Evolutionary conservation across 176 grass and related monocot genomes (phyloP).

Genomic region (bread wheat (Triticum aestivum)): DNA sequence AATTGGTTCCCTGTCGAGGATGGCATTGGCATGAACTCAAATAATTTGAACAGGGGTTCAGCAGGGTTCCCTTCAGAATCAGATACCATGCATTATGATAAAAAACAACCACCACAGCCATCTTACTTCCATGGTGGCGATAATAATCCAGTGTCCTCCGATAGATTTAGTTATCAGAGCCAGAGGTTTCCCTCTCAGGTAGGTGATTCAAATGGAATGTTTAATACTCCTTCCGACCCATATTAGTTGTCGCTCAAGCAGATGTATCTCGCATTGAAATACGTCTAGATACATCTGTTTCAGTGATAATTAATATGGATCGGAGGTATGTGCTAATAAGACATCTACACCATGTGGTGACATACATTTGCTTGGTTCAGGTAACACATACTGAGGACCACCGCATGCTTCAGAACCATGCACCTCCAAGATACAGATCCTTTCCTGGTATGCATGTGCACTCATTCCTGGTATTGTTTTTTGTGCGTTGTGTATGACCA

Average conservation of each 20-base stretch:
- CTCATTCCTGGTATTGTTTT: background rate
- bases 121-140: slow-evolving; percentile 59
- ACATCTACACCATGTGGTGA: slow-evolving; percentile 4
- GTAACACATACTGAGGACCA: slow-evolving; percentile 52
- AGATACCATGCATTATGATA: slow-evolving; percentile 48
- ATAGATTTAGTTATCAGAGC: slow-evolving; percentile 62
- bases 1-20: slow-evolving; percentile 70
- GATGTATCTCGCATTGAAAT: too few species aligned
- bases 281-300: too few species aligned
- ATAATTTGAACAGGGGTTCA: slow-evolving; percentile 47
- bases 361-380: slow-evolving; percentile 48
- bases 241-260: too few species aligned
- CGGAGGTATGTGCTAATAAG: background rate
- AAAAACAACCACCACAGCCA: slow-evolving; percentile 49
- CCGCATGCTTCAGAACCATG: slow-evolving; percentile 44
- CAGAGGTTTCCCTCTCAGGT: slow-evolving; percentile 79
- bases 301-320: too few species aligned
- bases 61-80: slow-evolving; percentile 57
- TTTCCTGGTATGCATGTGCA: slow-evolving; percentile 61
- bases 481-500: background rate
- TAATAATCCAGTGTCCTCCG: slow-evolving; percentile 55
- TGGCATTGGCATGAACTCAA: slow-evolving; percentile 50
- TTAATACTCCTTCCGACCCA: background rate
- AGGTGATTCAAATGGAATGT: slow-evolving; percentile 1
- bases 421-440: slow-evolving; percentile 56